phyloP scores from a whole-genome alignment of 1,284 basidiomycete species.

The Cerioporus squamosus region DNA sequence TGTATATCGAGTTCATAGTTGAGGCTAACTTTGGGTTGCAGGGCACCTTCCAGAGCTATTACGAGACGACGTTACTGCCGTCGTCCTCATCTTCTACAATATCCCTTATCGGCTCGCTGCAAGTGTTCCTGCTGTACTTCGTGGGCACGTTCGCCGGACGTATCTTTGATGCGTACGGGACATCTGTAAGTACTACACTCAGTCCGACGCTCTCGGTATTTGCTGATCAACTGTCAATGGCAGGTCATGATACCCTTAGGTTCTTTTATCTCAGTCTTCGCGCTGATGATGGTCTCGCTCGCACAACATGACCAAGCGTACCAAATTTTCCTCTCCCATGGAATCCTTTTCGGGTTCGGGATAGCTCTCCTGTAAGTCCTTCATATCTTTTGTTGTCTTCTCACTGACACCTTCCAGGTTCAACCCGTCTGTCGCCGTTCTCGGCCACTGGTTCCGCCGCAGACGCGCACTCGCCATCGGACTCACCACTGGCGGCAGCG shows the following conservation, averaged over 20 bases:
- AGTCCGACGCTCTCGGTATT: background rate
- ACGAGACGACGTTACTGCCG: slow-evolving; percentile 39
- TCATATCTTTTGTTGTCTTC: no score
- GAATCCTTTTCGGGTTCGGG: slow-evolving; percentile 39
- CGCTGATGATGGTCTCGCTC: slow-evolving; percentile 41
- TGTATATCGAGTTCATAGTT: background rate
- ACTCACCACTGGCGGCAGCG: slow-evolving; percentile 43
- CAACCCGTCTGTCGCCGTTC: slow-evolving; percentile 12
- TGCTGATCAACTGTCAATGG: background rate
- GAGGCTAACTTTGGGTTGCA: slow-evolving; percentile 8
- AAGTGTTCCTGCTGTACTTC: slow-evolving; percentile 44
- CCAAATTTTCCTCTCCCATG: slow-evolving; percentile 42
- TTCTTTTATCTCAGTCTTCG: slow-evolving; percentile 35
- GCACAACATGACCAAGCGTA: slow-evolving; percentile 37
- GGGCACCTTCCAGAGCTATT: slow-evolving; percentile 47
- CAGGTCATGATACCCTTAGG: slow-evolving; percentile 38
- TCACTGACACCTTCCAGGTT: background rate
- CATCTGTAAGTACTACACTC: slow-evolving; percentile 14
- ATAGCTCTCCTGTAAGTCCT: slow-evolving; percentile 35
- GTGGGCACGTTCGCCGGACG: slow-evolving; percentile 35
- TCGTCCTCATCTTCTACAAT: slow-evolving; percentile 42
- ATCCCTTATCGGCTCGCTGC: slow-evolving; percentile 48
- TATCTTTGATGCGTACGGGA: slow-evolving; percentile 43
- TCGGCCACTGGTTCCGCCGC: slow-evolving; percentile 30
- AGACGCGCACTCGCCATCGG: slow-evolving; percentile 59